phyloP scores from a whole-genome alignment of 257 asterid genomes.

The Haberlea rhodopensis region DNA sequence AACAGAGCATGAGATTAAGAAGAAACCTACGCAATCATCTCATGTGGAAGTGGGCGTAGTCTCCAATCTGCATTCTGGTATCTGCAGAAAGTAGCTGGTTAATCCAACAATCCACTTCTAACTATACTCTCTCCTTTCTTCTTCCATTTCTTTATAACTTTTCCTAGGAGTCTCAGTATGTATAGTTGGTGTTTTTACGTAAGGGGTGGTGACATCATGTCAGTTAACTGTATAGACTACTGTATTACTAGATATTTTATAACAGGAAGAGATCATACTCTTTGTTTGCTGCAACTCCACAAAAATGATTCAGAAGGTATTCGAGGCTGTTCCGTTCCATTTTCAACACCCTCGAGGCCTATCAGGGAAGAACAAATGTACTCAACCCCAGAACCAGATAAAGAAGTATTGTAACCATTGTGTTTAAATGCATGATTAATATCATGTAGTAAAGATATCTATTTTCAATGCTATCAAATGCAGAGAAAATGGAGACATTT shows the following conservation, averaged over 20 bases:
- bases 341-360: slow-evolving; percentile 96
- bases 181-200: not conserved
- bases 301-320: slow-evolving; percentile 70
- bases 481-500: not conserved
- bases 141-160: not conserved
- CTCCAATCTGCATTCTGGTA: slow-evolving; percentile 99
- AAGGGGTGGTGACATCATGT: slow-evolving; percentile 11
- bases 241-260: slow-evolving; percentile 22
- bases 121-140: slow-evolving; percentile 4
- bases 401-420: not conserved
- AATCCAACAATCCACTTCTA: slow-evolving; percentile 22
- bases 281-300: slow-evolving; percentile 92
- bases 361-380: slow-evolving; percentile 27
- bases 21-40: slow-evolving; percentile 72
- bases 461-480: not conserved
- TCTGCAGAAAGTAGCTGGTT: slow-evolving; percentile 43
- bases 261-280: slow-evolving; percentile 55
- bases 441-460: not conserved
- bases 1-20: slow-evolving; percentile 7
- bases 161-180: not conserved
- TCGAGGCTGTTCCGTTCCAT: slow-evolving; percentile 90
- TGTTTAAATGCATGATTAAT: not conserved
- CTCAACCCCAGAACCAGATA: slow-evolving; percentile 25
- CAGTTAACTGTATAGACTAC: slow-evolving; percentile 6
- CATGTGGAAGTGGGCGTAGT: slow-evolving; percentile 84